Evolutionary conservation across 306 rosid genomes (phyloP).

Genomic region (Pterocarpus santalinus): DNA sequence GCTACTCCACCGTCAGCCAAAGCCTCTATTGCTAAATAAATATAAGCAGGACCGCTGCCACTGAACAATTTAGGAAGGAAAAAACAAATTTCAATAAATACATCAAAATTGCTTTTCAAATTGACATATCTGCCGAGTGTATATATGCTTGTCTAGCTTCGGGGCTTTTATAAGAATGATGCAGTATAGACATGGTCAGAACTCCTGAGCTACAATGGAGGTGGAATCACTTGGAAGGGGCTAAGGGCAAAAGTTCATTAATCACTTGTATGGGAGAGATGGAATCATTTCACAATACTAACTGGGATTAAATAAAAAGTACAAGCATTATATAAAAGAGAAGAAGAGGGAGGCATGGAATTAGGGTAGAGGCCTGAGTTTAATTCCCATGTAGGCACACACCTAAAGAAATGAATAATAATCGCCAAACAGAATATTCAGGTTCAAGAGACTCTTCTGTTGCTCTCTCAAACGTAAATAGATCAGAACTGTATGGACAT

Average conservation of each 20-base stretch:
- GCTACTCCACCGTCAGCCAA: conserved; percentile 99
- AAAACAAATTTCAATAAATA: conserved; percentile 14
- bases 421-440: conserved; percentile 32
- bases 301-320: conserved; percentile 10
- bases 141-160: neutral
- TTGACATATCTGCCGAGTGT: conserved; percentile 1
- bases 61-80: conserved; percentile 62
- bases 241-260: conserved; percentile 17
- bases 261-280: conserved; percentile 24
- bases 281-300: conserved; percentile 9
- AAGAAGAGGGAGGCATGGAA: neutral
- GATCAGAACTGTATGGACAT: conserved; percentile 19
- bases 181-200: conserved; percentile 1
- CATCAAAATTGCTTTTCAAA: conserved; percentile 8
- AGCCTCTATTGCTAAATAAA: conserved; percentile 94
- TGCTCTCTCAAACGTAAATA: conserved; percentile 24
- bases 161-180: neutral
- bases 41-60: conserved; percentile 96
- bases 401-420: neutral
- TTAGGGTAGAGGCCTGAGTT: conserved; percentile 25
- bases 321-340: neutral
- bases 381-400: conserved; percentile 28
- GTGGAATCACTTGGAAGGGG: neutral
- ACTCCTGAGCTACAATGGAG: conserved; percentile 1
- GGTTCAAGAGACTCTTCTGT: conserved; percentile 32